Evolutionary conservation across 2,329 filamentous ascomycete genomes (phyloP).

Genomic region (Colletotrichum karsti): DNA sequence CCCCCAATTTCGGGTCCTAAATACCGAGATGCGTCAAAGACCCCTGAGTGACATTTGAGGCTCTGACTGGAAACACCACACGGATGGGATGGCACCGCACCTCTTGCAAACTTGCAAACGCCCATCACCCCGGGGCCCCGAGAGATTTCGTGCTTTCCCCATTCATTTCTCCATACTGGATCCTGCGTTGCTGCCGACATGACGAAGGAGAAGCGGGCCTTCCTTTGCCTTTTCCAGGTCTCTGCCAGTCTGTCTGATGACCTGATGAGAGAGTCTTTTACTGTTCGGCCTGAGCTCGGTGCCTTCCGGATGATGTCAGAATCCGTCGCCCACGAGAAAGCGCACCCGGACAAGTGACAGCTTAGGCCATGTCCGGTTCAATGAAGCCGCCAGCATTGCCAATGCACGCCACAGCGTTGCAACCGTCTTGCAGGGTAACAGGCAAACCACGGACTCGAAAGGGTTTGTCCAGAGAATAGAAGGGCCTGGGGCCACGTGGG

Average conservation of each 20-base stretch:
- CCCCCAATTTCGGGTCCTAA: neutral
- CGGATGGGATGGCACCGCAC: slow-evolving; percentile 22
- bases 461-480: neutral
- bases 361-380: neutral
- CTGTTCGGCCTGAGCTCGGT: slow-evolving; percentile 23
- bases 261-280: neutral
- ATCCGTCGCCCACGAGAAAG: neutral
- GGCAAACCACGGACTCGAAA: neutral
- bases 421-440: neutral
- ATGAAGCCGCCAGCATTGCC: neutral
- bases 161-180: slow-evolving; percentile 22
- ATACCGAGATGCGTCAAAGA: slow-evolving; percentile 9
- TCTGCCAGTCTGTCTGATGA: neutral
- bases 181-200: slow-evolving; percentile 2
- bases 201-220: slow-evolving; percentile 9
- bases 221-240: neutral
- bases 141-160: slow-evolving; percentile 15
- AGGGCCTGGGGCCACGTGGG: slow-evolving; percentile 21
- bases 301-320: slow-evolving; percentile 26
- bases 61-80: slow-evolving; percentile 24
- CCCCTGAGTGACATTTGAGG: slow-evolving; percentile 23
- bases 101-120: neutral
- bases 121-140: slow-evolving; percentile 6
- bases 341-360: neutral
- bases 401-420: neutral